Base-by-base conservation (phyloP, 441 rosid species). In the Gossypium armourianum region DNA sequence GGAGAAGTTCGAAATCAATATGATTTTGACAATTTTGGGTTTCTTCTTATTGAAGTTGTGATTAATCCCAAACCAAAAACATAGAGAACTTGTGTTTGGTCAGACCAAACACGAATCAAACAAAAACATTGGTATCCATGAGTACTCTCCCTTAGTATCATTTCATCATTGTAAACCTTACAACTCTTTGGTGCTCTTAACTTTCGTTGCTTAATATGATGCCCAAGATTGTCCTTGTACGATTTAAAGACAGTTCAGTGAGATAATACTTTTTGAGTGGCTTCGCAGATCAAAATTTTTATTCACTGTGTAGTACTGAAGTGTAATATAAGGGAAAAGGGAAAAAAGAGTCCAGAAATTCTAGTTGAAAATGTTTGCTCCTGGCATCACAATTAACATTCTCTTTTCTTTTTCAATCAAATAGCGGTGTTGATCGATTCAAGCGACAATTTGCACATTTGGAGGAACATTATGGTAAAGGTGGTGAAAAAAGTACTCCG, bases 371-470 rank as follows among this genome's bases (percentile, higher is more conserved):
- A 2, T 53, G 9, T 29, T 60, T 75, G 53, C 29, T 55, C 9
- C 17, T 19, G 8, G 66, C 24, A 60, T 10, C n/a, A 49, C 50
- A 55, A 61, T 3, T 6, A 28, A 40, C 17, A 9, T 23, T 23
- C 6, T 23, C 1, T 28, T 63, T 64, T 58, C 23, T 49, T 56
- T 66, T 75, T 67, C 54, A 54, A 78, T 53, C 72, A 66, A 74
- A 76, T 78, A 95, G 99, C 79, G 98, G 97, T 55, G 99, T 95
- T 71, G 99, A 95, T 76, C 95, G 96, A 20, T 95, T 95, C 76
- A 95, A 92, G 85, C 81, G 91, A 70, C 99, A 95, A 72, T 95
- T 95, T 82, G 97, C 99, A 2, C 95, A 92, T 76, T 90, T 95
- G 75, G 99, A 95, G 87, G 99, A 95, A 76, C 88, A 83, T 75